These are phyloP conservation scores for Agastache rugosa DNA, from an alignment of 257 asterid species.

Conservation along the genomic window DNA sequence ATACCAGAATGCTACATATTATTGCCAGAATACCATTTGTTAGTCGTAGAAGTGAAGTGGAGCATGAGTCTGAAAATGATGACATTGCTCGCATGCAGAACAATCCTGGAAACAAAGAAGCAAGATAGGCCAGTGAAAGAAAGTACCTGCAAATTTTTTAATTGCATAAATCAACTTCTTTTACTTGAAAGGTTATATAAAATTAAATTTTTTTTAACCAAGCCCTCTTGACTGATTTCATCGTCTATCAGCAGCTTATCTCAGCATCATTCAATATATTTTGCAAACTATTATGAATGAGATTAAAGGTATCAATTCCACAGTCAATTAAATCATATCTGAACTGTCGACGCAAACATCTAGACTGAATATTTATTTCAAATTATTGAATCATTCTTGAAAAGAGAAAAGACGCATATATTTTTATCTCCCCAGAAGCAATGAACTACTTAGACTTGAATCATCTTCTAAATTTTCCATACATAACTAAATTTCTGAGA, in stretches of 20 bases:
- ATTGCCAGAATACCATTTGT: constrained; percentile 81
- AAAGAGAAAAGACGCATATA: background rate
- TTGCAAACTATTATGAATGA: background rate
- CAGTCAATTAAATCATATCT: background rate
- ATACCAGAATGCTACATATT: constrained; percentile 67
- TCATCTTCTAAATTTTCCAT: background rate
- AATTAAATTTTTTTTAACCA: constrained; percentile 1
- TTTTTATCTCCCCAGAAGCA: constrained; percentile 14
- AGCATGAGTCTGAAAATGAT: constrained; percentile 67
- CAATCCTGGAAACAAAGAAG: constrained; percentile 89
- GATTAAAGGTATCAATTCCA: background rate
- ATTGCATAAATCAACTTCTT: constrained; percentile 50
- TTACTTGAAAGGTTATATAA: constrained; percentile 3
- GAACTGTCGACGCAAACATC: background rate
- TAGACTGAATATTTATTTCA: background rate
- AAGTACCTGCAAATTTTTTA: constrained; percentile 81
- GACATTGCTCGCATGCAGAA: constrained; percentile 48
- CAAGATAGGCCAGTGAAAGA: constrained; percentile 91
- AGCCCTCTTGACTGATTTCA: constrained; percentile 12
- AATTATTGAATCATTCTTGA: background rate
- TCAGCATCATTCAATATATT: constrained; percentile 10
- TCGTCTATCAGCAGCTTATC: constrained; percentile 16
- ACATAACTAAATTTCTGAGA: constrained; percentile 5
- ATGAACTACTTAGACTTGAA: background rate
- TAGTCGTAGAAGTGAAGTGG: constrained; percentile 73